Percentiles rank a stretch among this genome's conserved stretches.
Conservation (phyloP, 352 stramenopile genomes). For the Saprolegnia parasitica region DNA sequence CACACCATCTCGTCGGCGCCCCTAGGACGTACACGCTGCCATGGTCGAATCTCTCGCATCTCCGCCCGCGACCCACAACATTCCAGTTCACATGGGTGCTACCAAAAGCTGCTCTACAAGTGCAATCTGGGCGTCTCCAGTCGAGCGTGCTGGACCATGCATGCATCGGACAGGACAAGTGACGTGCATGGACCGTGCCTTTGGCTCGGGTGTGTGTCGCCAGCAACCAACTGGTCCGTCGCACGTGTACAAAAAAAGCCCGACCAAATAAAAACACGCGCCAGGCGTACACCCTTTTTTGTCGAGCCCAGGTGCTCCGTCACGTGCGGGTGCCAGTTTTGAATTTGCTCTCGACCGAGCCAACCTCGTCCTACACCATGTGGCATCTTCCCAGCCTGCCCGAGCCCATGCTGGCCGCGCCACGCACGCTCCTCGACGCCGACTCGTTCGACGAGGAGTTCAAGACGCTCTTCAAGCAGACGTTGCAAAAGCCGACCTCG, state of each 20-base stretch:
- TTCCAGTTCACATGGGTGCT: too few species aligned
- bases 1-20: neutral
- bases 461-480: conserved; percentile 24
- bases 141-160: too few species aligned
- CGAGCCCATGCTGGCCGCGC: neutral
- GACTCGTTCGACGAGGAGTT: conserved; percentile 27
- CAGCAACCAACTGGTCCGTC: neutral
- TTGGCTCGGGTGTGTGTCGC: too few species aligned
- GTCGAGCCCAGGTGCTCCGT: neutral
- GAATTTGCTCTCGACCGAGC: conserved; percentile 2
- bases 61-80: too few species aligned
- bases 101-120: too few species aligned
- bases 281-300: conserved; percentile 10
- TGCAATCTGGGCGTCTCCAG: too few species aligned
- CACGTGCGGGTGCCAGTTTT: conserved; percentile 6
- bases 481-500: neutral
- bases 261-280: neutral
- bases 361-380: neutral
- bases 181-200: too few species aligned
- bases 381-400: neutral
- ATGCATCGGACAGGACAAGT: too few species aligned
- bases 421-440: neutral
- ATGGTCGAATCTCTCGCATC: too few species aligned
- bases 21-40: too few species aligned
- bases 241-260: conserved; percentile 2